phyloP scores from a whole-genome alignment of 768 basidiomycete species.

The Panaeolus cyanescens region DNA sequence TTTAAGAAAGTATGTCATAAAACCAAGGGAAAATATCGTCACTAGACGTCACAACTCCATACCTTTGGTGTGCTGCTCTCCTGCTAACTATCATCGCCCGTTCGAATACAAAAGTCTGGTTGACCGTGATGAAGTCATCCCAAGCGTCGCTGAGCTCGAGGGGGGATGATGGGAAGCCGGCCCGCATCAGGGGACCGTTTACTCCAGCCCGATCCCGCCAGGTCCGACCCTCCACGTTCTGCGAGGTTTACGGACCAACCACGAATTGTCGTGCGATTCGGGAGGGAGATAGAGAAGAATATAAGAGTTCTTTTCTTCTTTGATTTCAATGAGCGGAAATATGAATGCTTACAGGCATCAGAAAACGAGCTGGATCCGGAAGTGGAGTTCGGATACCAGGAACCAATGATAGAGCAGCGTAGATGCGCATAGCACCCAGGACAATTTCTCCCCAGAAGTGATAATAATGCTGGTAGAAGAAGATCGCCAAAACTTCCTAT shows the following conservation, averaged over 20 bases:
- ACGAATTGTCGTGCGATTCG: neutral
- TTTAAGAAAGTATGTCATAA: neutral
- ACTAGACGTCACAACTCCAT: conserved; percentile 7
- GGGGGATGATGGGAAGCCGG: conserved; percentile 62
- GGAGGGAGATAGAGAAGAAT: neutral
- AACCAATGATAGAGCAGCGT: conserved; percentile 27
- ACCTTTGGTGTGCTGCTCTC: conserved; percentile 57
- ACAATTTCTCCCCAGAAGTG: conserved; percentile 52
- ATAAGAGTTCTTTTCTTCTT: neutral
- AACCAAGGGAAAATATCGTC: neutral
- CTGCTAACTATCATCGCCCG: conserved; percentile 63
- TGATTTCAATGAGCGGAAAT: neutral
- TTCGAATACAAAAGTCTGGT: conserved; percentile 60
- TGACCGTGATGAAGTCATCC: conserved; percentile 51
- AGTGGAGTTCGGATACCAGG: conserved; percentile 14
- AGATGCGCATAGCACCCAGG: conserved; percentile 42
- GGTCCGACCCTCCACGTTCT: conserved; percentile 22
- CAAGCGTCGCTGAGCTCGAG: conserved; percentile 64
- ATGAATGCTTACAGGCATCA: conserved; percentile 31
- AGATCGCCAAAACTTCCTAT: neutral
- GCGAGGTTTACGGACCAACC: neutral
- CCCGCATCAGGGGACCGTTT: conserved; percentile 64
- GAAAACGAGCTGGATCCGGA: conserved; percentile 31
- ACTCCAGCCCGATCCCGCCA: conserved; percentile 68
- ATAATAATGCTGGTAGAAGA: conserved; percentile 38